A percentile compares a stretch with the other conserved stretches of the same genome.
Conservation (phyloP, 2,329 filamentous ascomycete species). For the Fusarium sp. region DNA sequence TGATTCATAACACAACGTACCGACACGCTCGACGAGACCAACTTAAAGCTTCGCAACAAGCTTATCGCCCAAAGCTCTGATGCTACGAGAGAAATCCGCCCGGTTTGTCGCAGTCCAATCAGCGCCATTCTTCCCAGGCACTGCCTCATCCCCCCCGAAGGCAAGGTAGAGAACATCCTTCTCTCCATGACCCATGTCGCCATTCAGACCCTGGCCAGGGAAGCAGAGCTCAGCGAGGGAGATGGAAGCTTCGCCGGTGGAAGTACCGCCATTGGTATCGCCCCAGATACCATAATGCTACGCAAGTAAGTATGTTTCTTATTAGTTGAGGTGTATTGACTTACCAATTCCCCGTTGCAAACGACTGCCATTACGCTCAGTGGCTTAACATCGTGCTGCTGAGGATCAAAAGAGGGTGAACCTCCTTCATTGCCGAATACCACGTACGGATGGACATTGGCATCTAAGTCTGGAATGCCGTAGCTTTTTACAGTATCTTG, state of each 20-base stretch:
- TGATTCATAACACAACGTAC: background rate
- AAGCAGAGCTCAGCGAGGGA: conserved; percentile 65
- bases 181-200: conserved; percentile 56
- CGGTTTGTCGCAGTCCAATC: conserved; percentile 61
- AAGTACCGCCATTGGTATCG: conserved; percentile 65
- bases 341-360: conserved; percentile 60
- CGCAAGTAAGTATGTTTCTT: fast-evolving
- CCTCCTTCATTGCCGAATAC: conserved; percentile 63
- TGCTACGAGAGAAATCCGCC: conserved; percentile 52
- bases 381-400: conserved; percentile 56
- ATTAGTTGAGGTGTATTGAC: background rate
- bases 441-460: conserved; percentile 64
- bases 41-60: background rate
- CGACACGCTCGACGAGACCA: no score
- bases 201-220: conserved; percentile 57
- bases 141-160: conserved; percentile 64
- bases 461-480: conserved; percentile 57
- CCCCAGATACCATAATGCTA: conserved; percentile 65
- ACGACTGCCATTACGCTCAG: conserved; percentile 66
- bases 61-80: background rate
- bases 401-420: conserved; percentile 53
- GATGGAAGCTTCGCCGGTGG: conserved; percentile 62
- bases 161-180: conserved; percentile 71
- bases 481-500: conserved; percentile 50
- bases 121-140: conserved; percentile 62